Percentiles rank a stretch among this genome's conserved stretches.
These are phyloP conservation scores for Curvularia spicifera DNA, from an alignment of 2,329 filamentous ascomycete species.

Conservation along the genomic window DNA sequence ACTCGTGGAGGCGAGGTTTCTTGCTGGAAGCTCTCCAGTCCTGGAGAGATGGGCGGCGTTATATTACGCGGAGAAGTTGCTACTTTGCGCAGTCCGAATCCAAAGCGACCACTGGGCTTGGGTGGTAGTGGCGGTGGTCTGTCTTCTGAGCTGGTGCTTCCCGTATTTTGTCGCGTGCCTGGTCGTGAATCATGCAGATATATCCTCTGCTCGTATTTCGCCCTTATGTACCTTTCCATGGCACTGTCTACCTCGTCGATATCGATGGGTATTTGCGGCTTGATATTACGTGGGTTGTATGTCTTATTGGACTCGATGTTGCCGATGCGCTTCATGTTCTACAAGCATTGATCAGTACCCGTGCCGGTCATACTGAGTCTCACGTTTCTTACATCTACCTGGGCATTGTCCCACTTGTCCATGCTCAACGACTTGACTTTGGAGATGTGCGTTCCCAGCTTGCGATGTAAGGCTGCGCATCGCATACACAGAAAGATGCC, in stretches of 20 bases:
- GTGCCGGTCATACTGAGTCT: neutral
- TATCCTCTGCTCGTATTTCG: conserved; percentile 81
- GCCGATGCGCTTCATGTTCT: conserved; percentile 95
- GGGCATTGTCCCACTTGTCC: conserved; percentile 95
- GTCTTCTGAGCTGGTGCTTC: conserved; percentile 63
- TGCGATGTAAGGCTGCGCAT: conserved; percentile 92
- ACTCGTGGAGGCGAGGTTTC: conserved; percentile 51
- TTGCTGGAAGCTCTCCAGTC: conserved; percentile 41
- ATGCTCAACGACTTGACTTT: conserved; percentile 99
- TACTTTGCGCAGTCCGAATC: conserved; percentile 71
- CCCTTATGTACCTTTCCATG: conserved; percentile 93
- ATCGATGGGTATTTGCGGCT: conserved; percentile 85
- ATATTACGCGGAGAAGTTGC: conserved; percentile 72
- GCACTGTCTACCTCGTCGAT: conserved; percentile 90
- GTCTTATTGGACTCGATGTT: conserved; percentile 84
- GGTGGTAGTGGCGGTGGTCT: conserved; percentile 65
- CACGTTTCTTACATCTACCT: conserved; percentile 78
- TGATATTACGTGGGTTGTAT: conserved; percentile 85
- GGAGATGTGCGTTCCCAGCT: conserved; percentile 95
- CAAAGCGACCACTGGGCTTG: conserved; percentile 66
- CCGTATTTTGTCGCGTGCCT: conserved; percentile 61
- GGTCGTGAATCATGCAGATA: conserved; percentile 52
- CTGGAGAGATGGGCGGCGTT: conserved; percentile 45
- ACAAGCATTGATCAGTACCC: conserved; percentile 25
- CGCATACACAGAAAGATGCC: conserved; percentile 98